Evolutionary conservation across 495 filamentous ascomycete species (phyloP), one percentile per base, ranked within the genome.

Genomic region (Hypoxylon lienhwacheense): DNA sequence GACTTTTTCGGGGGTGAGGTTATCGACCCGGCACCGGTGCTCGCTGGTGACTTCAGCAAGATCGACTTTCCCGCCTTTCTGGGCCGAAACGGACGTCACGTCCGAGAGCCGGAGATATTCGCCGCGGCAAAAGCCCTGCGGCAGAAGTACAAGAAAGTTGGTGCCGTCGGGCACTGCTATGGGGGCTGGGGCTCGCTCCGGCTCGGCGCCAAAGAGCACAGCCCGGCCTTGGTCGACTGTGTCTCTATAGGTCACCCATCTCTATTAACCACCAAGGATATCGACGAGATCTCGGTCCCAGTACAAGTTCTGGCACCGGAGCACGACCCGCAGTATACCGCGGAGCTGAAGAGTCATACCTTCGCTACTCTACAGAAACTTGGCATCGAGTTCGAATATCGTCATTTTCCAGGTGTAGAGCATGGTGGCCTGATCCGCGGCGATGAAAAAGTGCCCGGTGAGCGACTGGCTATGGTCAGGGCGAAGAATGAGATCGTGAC

Each of bases 81-180:
- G 6, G 32, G 20, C 5, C 66, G 70, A 8, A 65, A 84, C 50
- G 55, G 44, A 21, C 78, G 78, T 32, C 71, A 71, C 0, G 53
- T 68, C 11, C 79, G 81, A 31, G 73, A 76, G 39, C 75, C 77
- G 0, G 79, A 83, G 61, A 79, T 85, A 31, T 61, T 80, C 36
- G 74, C 59, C 0, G 77, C 66, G 29, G 81, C 81, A 0, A 57
- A 66, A 49, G 66, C 67, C 0, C 66, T 86, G 14, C 71, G 73
- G 4, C 24, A 22, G 4, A 44, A 70, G 20, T 70, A 75, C 60
- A 65, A 64, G 26, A 71, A 67, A 29, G 52, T 84, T 25, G 82
- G 71, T 5, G 81, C 81, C 1, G 65, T 85, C 14, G 82, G 83
- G 3, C 85, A 76, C 64, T 86, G 84, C 70, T 85, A 72, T 40